Conservation (phyloP, 1,284 basidiomycete genomes). For the Ustilago trichophora region DNA sequence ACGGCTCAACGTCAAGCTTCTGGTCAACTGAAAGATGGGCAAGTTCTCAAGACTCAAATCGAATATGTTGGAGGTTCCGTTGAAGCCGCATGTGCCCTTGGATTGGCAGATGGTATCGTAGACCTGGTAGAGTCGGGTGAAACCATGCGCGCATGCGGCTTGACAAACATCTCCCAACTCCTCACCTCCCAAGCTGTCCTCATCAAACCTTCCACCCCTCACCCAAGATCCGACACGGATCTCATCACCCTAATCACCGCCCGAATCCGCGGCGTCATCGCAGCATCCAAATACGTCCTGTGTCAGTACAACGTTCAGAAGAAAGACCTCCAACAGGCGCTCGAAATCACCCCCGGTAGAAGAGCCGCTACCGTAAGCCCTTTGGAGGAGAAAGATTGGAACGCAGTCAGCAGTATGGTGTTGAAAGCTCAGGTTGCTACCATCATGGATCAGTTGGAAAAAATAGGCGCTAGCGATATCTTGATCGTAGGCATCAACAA, state of each 20-base stretch:
- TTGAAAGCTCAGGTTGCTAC: slow-evolving; percentile 82
- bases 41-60: slow-evolving; percentile 74
- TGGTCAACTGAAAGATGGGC: slow-evolving; percentile 61
- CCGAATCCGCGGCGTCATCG: slow-evolving; percentile 91
- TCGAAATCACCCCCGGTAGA: slow-evolving; percentile 84
- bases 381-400: slow-evolving; percentile 83
- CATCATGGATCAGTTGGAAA: slow-evolving; percentile 88
- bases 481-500: slow-evolving; percentile 90
- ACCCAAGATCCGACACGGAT: slow-evolving; percentile 72
- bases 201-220: slow-evolving; percentile 80
- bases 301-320: slow-evolving; percentile 91
- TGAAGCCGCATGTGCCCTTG: slow-evolving; percentile 95
- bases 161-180: slow-evolving; percentile 84
- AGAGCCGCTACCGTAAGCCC: slow-evolving; percentile 89
- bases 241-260: slow-evolving; percentile 84
- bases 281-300: slow-evolving; percentile 85
- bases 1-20: slow-evolving; percentile 68
- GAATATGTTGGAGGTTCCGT: slow-evolving; percentile 98
- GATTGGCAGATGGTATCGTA: slow-evolving; percentile 90
- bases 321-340: slow-evolving; percentile 74
- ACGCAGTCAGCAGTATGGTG: slow-evolving; percentile 92
- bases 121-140: slow-evolving; percentile 84
- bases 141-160: slow-evolving; percentile 97
- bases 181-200: slow-evolving; percentile 91
- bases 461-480: slow-evolving; percentile 87